These are phyloP conservation scores for Iris pallida DNA, from an alignment of 116 monocot genomes.

Conservation along the genomic window DNA sequence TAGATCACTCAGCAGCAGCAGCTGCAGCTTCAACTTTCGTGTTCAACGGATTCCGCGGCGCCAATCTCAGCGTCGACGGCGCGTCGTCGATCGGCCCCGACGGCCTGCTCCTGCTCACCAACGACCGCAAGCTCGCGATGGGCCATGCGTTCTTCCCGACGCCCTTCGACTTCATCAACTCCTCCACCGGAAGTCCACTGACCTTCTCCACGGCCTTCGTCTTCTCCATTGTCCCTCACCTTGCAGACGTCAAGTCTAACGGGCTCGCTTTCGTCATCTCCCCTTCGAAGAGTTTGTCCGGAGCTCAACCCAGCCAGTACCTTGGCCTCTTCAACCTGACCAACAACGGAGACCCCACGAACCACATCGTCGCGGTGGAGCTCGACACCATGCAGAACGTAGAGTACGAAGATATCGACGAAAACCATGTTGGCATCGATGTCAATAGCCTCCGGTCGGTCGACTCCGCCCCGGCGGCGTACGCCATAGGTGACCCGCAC, in stretches of 20 bases:
- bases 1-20: not conserved
- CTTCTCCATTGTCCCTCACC: constrained; percentile 42
- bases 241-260: constrained; percentile 31
- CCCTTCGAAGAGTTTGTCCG: constrained; percentile 32
- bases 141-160: constrained; percentile 36
- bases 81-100: constrained; percentile 12
- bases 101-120: constrained; percentile 44
- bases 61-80: constrained; percentile 31
- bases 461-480: constrained; percentile 21
- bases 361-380: constrained; percentile 43
- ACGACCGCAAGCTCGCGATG: constrained; percentile 16
- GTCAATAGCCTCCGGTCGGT: constrained; percentile 30
- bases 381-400: constrained; percentile 32
- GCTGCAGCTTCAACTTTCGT: constrained; percentile 9
- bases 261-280: constrained; percentile 58
- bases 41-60: constrained; percentile 33
- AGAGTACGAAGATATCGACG: constrained; percentile 37
- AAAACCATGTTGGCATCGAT: constrained; percentile 55
- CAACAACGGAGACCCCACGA: constrained; percentile 24
- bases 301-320: constrained; percentile 34
- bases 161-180: constrained; percentile 17
- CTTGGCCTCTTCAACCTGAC: constrained; percentile 37
- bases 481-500: not conserved
- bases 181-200: constrained; percentile 7
- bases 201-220: constrained; percentile 53